Conservation (phyloP, 2,329 filamentous ascomycete genomes). For the Berkeleyomyces rouxiae region DNA sequence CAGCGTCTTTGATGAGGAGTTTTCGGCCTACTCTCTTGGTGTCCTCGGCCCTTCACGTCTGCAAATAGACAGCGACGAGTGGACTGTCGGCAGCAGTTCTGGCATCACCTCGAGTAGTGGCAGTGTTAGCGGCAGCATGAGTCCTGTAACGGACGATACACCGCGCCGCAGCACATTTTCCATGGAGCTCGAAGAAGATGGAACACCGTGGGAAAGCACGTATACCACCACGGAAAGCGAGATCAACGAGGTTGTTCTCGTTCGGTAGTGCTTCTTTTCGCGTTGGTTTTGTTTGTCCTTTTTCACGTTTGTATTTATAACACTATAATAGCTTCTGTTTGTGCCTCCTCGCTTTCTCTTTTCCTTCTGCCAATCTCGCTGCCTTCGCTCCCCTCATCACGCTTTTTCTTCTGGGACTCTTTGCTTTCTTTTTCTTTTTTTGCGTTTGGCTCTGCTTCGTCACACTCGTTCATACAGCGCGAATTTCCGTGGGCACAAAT, state of each 20-base stretch:
- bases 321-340: slow-evolving; percentile 9
- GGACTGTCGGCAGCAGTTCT: slow-evolving; percentile 75
- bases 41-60: slow-evolving; percentile 26
- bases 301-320: slow-evolving; percentile 10
- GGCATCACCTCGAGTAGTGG: slow-evolving; percentile 27
- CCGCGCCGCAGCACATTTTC: slow-evolving; percentile 14
- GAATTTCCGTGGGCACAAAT: slow-evolving; percentile 7
- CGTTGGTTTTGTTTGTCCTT: slow-evolving; percentile 14
- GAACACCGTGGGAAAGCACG: slow-evolving; percentile 24
- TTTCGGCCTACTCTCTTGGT: slow-evolving; percentile 29
- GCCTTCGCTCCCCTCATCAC: neutral
- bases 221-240: slow-evolving; percentile 27
- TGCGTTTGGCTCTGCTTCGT: slow-evolving; percentile 2
- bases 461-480: slow-evolving; percentile 8
- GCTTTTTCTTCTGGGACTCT: neutral
- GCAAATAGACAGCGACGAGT: slow-evolving; percentile 60
- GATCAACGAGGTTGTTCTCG: slow-evolving; percentile 29
- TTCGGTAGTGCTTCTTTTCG: slow-evolving; percentile 19
- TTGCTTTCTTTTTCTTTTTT: slow-evolving; percentile 4
- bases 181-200: slow-evolving; percentile 23
- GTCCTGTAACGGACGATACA: slow-evolving; percentile 31
- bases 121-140: slow-evolving; percentile 33
- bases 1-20: slow-evolving; percentile 27
- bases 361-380: neutral
- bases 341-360: neutral